Evolutionary conservation across 1,284 basidiomycete genomes (phyloP), one percentile per base, ranked within the genome.

Genomic region (Stereum hirsutum): DNA sequence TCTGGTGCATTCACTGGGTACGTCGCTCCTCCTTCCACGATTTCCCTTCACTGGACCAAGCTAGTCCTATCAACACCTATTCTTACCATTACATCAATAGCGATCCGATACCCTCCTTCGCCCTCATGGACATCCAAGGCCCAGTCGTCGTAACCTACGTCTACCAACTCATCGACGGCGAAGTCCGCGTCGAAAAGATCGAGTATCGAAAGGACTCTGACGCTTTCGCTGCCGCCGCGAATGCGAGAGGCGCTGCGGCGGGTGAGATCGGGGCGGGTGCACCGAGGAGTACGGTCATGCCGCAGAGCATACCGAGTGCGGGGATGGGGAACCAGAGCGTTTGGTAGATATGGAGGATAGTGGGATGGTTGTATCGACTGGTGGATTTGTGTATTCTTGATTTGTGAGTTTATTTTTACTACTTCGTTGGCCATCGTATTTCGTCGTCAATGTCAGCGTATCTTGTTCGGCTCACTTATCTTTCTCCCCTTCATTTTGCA

Each of bases 131-230:
- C 56, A 84, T 97, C 38, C 93, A 96, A 64, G 93, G 93, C 2
- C 80, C 89, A 2, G 89, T 94, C 3, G 87, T 97, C 24, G 91
- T 95, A 26, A 96, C 92, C 6, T 96, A 96, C 57, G 91, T 97
- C 2, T 97, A 97, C 60, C 90, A 94, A 58, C 76, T 95, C 17
- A 83, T 95, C 33, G 89, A 95, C 26, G 90, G 90, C 35, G 93
- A 96, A 63, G 92, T 92, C 5, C 72, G 86, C 14, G 87, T 89
- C 5, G 86, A 89, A 65, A 89, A 89, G 69, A 82, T 89, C 45
- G 84, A 88, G 59, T 88, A 78, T 65, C 68, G 84, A 48, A 85
- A 83, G 54, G 81, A 86, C 48, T 63, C 68, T 19, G 78, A 81
- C 38, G 57, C 33, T 20, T 10, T 19, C 8, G 10, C 8, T 30